Evolutionary conservation across 768 basidiomycete genomes (phyloP).

Genomic region (Lentinula edodes): DNA sequence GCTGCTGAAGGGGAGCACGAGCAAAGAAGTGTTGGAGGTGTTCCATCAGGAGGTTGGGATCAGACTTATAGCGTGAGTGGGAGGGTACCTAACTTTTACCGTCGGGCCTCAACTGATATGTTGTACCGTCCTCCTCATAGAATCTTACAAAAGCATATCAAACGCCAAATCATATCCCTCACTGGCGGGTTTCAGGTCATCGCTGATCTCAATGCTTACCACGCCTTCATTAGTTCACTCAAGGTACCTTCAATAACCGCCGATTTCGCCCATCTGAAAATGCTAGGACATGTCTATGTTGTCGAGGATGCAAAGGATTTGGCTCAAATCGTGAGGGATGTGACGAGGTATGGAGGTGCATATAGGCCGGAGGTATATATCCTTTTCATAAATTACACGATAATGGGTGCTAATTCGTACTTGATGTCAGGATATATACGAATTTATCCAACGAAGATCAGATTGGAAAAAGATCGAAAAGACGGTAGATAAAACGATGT

Average conservation of each 20-base stretch:
- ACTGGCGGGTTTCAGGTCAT: constrained; percentile 94
- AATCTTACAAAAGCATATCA: constrained; percentile 94
- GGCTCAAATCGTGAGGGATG: constrained; percentile 93
- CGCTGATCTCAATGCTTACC: constrained; percentile 92
- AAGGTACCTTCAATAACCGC: constrained; percentile 79
- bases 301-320: constrained; percentile 95
- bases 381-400: not conserved
- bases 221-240: constrained; percentile 81
- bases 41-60: constrained; percentile 98
- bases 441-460: constrained; percentile 89
- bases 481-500: constrained; percentile 92
- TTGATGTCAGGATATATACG: constrained; percentile 72
- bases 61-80: constrained; percentile 70
- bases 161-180: constrained; percentile 93
- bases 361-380: constrained; percentile 81
- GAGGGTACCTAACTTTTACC: not conserved
- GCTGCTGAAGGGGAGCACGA: constrained; percentile 88
- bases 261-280: constrained; percentile 92
- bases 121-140: constrained; percentile 30
- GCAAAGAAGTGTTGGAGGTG: constrained; percentile 93
- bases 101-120: not conserved
- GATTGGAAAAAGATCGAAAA: constrained; percentile 99
- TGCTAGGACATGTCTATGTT: constrained; percentile 95
- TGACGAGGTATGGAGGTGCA: constrained; percentile 91
- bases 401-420: not conserved